These are phyloP conservation scores for Crucihimalaya himalaica DNA, from an alignment of 345 rosid species.

Conservation along the genomic window DNA sequence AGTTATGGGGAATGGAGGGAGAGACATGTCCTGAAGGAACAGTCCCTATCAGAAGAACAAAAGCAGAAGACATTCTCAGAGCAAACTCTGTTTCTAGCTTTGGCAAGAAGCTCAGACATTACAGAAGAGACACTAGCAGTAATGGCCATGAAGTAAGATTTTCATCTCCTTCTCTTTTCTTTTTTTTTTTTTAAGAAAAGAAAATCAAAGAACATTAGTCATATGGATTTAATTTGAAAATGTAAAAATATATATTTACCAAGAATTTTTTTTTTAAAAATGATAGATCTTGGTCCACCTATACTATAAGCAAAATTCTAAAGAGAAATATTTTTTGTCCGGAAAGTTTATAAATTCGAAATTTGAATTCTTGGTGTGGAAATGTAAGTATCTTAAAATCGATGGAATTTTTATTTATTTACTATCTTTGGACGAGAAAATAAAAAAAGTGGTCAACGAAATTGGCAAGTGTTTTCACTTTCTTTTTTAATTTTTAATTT, in stretches of 20 bases:
- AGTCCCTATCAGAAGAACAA: constrained; percentile 90
- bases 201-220: not conserved
- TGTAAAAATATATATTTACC: not conserved
- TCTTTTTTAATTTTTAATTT: not conserved
- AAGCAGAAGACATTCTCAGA: constrained; percentile 75
- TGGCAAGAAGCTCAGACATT: constrained; percentile 69
- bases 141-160: constrained; percentile 87
- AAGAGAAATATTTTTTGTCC: not conserved
- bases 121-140: constrained; percentile 77
- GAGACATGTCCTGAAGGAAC: constrained; percentile 90
- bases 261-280: too few species aligned
- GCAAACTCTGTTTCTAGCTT: constrained; percentile 65
- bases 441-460: constrained; percentile 38
- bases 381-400: constrained; percentile 7
- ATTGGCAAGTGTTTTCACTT: constrained; percentile 28
- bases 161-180: not conserved
- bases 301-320: constrained; percentile 3
- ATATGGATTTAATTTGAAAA: not conserved
- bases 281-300: constrained; percentile 29
- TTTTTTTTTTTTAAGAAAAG: not conserved
- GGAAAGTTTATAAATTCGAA: constrained; percentile 15
- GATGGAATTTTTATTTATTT: not conserved
- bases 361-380: not conserved
- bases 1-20: constrained; percentile 77
- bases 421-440: not conserved